phyloP scores from a whole-genome alignment of 495 filamentous ascomycete species.

The Neurospora sp. region DNA sequence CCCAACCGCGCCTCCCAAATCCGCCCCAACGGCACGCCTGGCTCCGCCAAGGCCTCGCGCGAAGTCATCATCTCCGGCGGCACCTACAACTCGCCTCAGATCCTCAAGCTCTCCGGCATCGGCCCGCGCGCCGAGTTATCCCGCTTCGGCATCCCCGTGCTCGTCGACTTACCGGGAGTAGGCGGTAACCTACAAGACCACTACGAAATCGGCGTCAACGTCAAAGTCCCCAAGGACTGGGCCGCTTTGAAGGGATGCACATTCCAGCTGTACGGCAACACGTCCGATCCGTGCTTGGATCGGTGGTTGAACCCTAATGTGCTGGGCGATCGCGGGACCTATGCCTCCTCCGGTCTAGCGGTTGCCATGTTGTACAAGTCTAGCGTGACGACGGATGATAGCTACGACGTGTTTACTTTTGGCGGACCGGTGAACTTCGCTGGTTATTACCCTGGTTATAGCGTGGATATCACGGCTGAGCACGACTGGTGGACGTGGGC shows the following conservation, averaged over 20 bases:
- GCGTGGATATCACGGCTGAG: constrained; percentile 15
- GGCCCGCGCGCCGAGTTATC: constrained; percentile 41
- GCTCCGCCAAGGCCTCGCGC: constrained; percentile 37
- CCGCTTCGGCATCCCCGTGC: constrained; percentile 36
- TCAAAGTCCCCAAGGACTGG: constrained; percentile 32
- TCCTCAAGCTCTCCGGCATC: constrained; percentile 56
- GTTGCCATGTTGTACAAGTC: constrained; percentile 38
- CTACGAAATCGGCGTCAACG: constrained; percentile 45
- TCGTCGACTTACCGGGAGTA: constrained; percentile 48
- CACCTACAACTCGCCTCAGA: constrained; percentile 49
- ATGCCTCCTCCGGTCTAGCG: constrained; percentile 39
- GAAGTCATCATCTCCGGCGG: constrained; percentile 59
- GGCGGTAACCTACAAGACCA: constrained; percentile 60
- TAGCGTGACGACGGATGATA: constrained; percentile 22
- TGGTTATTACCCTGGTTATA: constrained; percentile 40
- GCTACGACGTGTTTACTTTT: constrained; percentile 42
- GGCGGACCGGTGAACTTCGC: constrained; percentile 44
- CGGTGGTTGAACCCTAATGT: constrained; percentile 27
- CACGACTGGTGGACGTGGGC: constrained; percentile 39
- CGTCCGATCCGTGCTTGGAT: constrained; percentile 39
- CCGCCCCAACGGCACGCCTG: constrained; percentile 24
- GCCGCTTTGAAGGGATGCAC: constrained; percentile 38
- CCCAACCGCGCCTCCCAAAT: not conserved
- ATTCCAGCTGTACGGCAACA: constrained; percentile 24
- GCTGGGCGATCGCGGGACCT: constrained; percentile 35